These are phyloP conservation scores for Akebia trifoliata DNA, from an alignment of 164 flowering plant genomes.

Conservation along the genomic window DNA sequence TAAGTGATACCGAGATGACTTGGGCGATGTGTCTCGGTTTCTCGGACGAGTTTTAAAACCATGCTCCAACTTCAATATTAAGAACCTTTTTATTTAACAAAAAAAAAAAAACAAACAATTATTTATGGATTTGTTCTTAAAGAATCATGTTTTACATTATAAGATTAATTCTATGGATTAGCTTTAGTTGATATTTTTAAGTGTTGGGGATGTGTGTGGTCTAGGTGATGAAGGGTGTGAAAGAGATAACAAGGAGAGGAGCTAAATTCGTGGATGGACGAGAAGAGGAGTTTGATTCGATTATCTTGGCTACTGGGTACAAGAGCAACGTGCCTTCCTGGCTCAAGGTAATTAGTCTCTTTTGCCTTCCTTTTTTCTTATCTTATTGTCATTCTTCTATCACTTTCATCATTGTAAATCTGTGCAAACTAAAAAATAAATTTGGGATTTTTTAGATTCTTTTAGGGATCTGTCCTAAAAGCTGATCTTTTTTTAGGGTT, in stretches of 20 bases:
- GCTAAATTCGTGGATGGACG: conserved; percentile 76
- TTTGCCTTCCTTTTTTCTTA: conserved; percentile 8
- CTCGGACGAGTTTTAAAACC: too few species aligned
- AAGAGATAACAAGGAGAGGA: conserved; percentile 65
- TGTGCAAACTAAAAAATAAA: conserved; percentile 45
- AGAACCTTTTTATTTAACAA: too few species aligned
- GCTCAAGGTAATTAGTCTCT: conserved; percentile 66
- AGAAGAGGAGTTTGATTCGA: conserved; percentile 75
- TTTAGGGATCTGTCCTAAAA: conserved; percentile 9
- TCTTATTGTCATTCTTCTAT: conserved; percentile 37
- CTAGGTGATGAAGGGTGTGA: conserved; percentile 80
- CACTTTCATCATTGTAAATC: conserved; percentile 39
- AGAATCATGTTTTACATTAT: background rate
- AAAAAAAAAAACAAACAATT: too few species aligned
- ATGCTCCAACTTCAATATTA: too few species aligned
- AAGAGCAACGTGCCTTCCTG: conserved; percentile 93
- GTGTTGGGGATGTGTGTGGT: background rate
- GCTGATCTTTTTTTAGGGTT: conserved; percentile 2
- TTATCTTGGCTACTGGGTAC: conserved; percentile 90
- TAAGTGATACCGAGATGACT: too few species aligned
- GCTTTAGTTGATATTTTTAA: conserved; percentile 1
- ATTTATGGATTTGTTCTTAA: too few species aligned
- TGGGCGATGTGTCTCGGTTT: too few species aligned
- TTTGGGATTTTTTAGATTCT: conserved; percentile 17
- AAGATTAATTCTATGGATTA: too few species aligned